Base-by-base conservation (phyloP, 805 yeast species). In the Komagataella pastoris region DNA sequence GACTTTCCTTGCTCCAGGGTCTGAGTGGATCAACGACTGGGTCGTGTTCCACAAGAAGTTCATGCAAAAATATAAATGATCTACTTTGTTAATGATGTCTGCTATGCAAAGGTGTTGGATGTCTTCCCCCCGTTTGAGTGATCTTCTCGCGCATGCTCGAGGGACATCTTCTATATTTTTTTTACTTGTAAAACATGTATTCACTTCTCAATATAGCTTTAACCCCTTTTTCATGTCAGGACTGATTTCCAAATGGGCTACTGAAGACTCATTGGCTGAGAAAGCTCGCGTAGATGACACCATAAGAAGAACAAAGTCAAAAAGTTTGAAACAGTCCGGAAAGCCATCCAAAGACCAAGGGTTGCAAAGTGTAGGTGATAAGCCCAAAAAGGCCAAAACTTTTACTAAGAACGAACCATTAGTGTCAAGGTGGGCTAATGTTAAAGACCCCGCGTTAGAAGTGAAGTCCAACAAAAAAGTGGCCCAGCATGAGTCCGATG, bases 1-100 rank as follows among this genome's bases (percentile, higher is more conserved):
- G 1, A 93, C 99, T 0, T 93, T 93, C 72, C 74, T 93, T 61
- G 95, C 99, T 12, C 97, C 98, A 14, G 98, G 97, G 47, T 75
- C 79, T 23, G 91, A 88, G 59, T 88, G 97, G 88, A 87, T 89
- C 57, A 75, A 78, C 17, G 68, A 73, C 48, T 88, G 97, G 89
- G 77, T 77, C 50, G 67, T 70, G 17, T 93, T 93, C 77, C 99
- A 93, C 69, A 69, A 73, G 47, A 66, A 72, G 47, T 93, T 93
- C 64, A 79, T 85, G 67, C 61, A 68, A 14, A 69, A 78, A 60
- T 88, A 79, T 57, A 72, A 69, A 52, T 30, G 14, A 30, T 30
- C 40, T 30, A 8, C 14, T 8, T 6, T 30, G 40, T 30, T 10
- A 10, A 30, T 30, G 40, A 21, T 21, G 40, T 30, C 14, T 30